Conservation (phyloP, 345 rosid species). For the Cardiospermum halicacabum region DNA sequence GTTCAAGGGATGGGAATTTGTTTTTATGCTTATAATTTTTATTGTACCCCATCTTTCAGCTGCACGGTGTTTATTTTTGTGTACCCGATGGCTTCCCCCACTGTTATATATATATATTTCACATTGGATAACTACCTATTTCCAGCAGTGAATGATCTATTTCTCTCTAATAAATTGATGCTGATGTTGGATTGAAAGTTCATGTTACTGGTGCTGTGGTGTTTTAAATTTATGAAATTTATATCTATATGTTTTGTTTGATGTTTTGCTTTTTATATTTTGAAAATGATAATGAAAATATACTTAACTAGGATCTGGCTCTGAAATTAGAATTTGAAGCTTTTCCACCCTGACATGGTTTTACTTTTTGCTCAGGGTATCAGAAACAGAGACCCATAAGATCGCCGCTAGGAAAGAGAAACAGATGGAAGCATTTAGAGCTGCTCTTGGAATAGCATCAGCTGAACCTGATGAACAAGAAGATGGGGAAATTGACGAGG, state of each 20-base stretch:
- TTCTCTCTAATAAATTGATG: neutral
- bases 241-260: neutral
- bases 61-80: neutral
- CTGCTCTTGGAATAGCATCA: conserved; percentile 67
- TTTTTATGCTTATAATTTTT: no score
- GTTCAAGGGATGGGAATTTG: no score
- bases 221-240: neutral
- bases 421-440: conserved; percentile 83
- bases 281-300: neutral
- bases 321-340: neutral
- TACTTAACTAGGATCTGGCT: neutral
- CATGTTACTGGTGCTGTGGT: neutral
- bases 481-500: conserved; percentile 36
- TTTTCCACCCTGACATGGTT: neutral
- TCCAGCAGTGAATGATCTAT: neutral
- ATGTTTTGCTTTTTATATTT: neutral
- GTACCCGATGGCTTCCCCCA: conserved; percentile 5
- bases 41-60: conserved; percentile 4
- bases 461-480: conserved; percentile 22
- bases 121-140: neutral
- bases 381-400: conserved; percentile 84
- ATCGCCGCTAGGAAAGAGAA: conserved; percentile 92
- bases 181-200: neutral
- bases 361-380: conserved; percentile 34
- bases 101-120: conserved; percentile 2